Evolutionary conservation across 768 basidiomycete genomes (phyloP).

Genomic region (Sarcodon sp.): DNA sequence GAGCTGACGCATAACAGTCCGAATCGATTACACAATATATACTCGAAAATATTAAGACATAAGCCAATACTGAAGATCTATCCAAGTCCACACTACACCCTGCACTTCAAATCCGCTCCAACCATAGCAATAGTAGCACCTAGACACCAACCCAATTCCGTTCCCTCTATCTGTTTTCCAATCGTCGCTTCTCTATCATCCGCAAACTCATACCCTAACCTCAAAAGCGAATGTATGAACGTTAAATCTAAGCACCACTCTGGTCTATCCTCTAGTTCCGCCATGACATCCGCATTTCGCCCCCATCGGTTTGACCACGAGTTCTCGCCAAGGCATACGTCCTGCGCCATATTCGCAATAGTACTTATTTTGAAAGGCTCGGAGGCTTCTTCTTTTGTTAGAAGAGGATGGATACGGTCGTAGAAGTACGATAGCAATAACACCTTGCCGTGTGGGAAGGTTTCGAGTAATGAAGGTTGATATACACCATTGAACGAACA

Average conservation of each 20-base stretch:
- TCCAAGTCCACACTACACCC: conserved; percentile 12
- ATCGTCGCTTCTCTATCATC: conserved; percentile 55
- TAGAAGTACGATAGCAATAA: conserved; percentile 97
- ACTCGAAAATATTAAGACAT: background rate
- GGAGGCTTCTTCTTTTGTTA: conserved; percentile 20
- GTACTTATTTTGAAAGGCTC: conserved; percentile 21
- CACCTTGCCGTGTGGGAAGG: conserved; percentile 77
- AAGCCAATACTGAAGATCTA: background rate
- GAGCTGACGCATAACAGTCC: too few relatives aligned
- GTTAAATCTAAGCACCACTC: conserved; percentile 96
- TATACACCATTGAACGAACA: conserved; percentile 98
- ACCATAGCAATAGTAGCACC: conserved; percentile 76
- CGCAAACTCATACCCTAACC: conserved; percentile 83
- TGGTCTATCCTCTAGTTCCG: conserved; percentile 69
- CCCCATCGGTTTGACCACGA: conserved; percentile 44
- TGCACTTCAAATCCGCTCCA: conserved; percentile 45
- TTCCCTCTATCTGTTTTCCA: conserved; percentile 80
- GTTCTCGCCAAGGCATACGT: conserved; percentile 59
- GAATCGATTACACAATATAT: too few relatives aligned
- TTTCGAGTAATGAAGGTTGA: conserved; percentile 83
- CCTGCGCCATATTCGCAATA: conserved; percentile 50
- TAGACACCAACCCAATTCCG: conserved; percentile 90
- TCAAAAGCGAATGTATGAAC: conserved; percentile 83
- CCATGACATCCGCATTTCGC: conserved; percentile 32
- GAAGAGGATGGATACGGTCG: conserved; percentile 79